Evolutionary conservation across 2,329 filamentous ascomycete genomes (phyloP).

Genomic region (Diaporthe ampelina): DNA sequence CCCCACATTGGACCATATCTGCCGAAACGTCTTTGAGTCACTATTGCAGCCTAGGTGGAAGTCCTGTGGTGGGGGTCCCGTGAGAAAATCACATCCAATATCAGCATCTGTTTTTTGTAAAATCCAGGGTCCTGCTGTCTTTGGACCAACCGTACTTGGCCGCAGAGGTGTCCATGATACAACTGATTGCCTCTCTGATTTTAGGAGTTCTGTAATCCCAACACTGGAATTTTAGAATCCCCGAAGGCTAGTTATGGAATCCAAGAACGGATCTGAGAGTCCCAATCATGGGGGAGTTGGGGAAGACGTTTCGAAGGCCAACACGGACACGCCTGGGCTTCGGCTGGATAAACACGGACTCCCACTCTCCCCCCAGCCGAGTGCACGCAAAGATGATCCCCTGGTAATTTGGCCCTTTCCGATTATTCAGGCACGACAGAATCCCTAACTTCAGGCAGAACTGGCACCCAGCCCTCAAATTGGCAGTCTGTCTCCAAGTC

Average conservation of each 20-base stretch:
- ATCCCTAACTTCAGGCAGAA: background rate
- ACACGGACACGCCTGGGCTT: background rate
- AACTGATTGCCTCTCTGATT: no score
- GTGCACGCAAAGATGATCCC: slow-evolving; percentile 11
- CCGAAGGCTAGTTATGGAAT: background rate
- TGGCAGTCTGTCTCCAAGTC: slow-evolving; percentile 10
- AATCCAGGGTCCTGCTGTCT: background rate
- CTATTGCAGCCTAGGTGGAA: background rate
- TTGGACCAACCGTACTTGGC: background rate
- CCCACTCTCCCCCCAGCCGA: slow-evolving; percentile 11
- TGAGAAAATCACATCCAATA: background rate
- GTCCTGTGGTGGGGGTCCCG: background rate
- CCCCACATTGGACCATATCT: slow-evolving; percentile 14
- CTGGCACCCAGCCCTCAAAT: slow-evolving; percentile 10
- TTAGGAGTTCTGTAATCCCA: background rate
- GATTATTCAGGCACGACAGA: no score
- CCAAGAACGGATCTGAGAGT: background rate
- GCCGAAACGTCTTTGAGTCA: slow-evolving; percentile 2
- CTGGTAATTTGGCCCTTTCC: background rate
- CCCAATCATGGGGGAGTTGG: background rate
- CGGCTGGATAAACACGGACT: slow-evolving; percentile 14
- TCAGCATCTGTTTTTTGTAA: background rate
- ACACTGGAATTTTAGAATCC: background rate
- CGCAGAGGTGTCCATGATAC: no score
- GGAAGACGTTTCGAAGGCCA: background rate